Evolutionary conservation across 768 basidiomycete species (phyloP).

Genomic region (Kwoniella dejecticola): DNA sequence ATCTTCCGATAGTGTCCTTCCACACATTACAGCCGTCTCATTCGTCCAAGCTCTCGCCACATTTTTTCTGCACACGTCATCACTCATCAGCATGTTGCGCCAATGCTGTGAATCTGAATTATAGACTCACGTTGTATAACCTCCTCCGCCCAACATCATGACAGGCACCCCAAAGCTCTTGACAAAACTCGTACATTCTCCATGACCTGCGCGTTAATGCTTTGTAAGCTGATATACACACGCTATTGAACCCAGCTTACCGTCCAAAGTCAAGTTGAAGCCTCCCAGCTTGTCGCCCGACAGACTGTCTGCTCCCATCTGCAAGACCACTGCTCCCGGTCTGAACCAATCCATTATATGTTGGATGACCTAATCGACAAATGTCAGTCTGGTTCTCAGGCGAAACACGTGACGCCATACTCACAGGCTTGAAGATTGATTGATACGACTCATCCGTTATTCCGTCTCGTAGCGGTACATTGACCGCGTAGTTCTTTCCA

Average conservation of each 20-base stretch:
- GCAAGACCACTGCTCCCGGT: conserved; percentile 84
- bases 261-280: conserved; percentile 90
- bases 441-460: conserved; percentile 85
- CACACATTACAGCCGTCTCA: conserved; percentile 94
- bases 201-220: conserved; percentile 67
- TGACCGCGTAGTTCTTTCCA: conserved; percentile 82
- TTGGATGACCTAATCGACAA: conserved; percentile 68
- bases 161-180: conserved; percentile 79
- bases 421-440: conserved; percentile 87
- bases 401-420: conserved; percentile 45
- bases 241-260: conserved; percentile 40
- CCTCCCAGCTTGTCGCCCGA: conserved; percentile 93
- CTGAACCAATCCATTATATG: conserved; percentile 83
- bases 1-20: conserved; percentile 65
- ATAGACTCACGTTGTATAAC: conserved; percentile 73
- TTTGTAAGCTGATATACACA: not conserved
- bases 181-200: conserved; percentile 83
- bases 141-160: conserved; percentile 90
- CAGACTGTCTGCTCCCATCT: conserved; percentile 95
- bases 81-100: too few relatives aligned
- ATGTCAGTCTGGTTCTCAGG: not conserved
- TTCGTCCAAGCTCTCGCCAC: conserved; percentile 93
- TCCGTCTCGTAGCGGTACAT: conserved; percentile 92
- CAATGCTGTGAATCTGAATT: conserved; percentile 10
- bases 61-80: conserved; percentile 64